Base-by-base conservation (phyloP, 352 stramenopile genomes). In the Pythium phragmitis region DNA sequence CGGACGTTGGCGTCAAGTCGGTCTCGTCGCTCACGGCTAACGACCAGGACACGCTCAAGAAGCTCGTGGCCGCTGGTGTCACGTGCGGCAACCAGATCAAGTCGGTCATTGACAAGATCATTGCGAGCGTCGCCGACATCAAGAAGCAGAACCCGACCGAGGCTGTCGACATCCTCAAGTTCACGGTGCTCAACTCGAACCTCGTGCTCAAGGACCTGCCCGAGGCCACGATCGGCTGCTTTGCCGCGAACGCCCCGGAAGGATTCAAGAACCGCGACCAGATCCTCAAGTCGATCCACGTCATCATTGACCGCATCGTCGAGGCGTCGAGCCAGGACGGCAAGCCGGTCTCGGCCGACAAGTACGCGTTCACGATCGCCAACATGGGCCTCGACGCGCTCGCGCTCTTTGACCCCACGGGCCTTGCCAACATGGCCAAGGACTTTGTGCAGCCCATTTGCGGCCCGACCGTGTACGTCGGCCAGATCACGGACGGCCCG, bases 391-490 rank as follows among this genome's bases (percentile, higher is more conserved):
- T 77, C 19, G 72, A 74, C 2, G 79, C 74, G 36, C 79, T 85
- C 64, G 60, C 73, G 48, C 54, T 82, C 39, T 75, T 75, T 60
- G 79, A 88, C 26, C 69, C 63, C 16, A 78, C 67, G 26, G 77
- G 77, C n/a, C 53, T 86, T 36, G 73, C 70, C n/a, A 60, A 56
- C 37, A 58, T 76, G 16, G 68, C 78, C 13, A 70, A 75, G 47
- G 75, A 85, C 49, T 86, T 68, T 39, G 67, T 88, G 17, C 76
- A 86, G 67, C 74, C 76, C 9, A 75, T 88, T 64, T 88, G 79
- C 49, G 67, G 74, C 41, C 71, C 70, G 1, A 73, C 75, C 9
- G 85, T 76, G 11, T 52, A 69, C 8, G 76, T 68, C 21, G 79
- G 79, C 51, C 73, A 82, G 37, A 80, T 88, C 39, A 70, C 82